Evolutionary conservation across 2,329 filamentous ascomycete species (phyloP).

Genomic region (Exophiala sp.): DNA sequence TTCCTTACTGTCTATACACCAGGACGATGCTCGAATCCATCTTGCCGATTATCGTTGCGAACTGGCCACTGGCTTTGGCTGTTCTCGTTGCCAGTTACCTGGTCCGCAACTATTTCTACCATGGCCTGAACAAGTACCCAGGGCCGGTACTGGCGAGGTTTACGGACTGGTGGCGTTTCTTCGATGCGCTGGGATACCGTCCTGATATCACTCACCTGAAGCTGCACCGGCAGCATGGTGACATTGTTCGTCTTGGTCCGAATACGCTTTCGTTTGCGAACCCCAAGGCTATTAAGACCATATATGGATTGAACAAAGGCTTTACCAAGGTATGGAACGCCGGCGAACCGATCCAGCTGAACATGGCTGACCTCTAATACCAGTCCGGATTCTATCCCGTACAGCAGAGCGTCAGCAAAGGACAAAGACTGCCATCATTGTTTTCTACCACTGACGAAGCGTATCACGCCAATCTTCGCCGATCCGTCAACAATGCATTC

Average conservation of each 20-base stretch:
- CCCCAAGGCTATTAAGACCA: constrained; percentile 64
- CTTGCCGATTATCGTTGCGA: constrained; percentile 14
- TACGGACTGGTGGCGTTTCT: constrained; percentile 69
- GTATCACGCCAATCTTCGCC: constrained; percentile 68
- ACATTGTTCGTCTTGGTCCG: constrained; percentile 68
- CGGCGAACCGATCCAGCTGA: no score
- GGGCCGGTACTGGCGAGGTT: constrained; percentile 63
- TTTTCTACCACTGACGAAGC: constrained; percentile 68
- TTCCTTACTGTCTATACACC: background rate
- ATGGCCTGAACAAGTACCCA: constrained; percentile 49
- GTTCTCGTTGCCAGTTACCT: constrained; percentile 20
- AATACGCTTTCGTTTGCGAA: constrained; percentile 68
- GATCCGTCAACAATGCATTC: constrained; percentile 70
- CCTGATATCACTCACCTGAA: constrained; percentile 62
- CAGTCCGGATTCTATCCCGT: constrained; percentile 76
- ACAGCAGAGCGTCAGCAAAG: constrained; percentile 66
- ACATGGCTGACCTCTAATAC: background rate
- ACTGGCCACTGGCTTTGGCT: constrained; percentile 22
- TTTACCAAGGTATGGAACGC: constrained; percentile 62
- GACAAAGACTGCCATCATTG: constrained; percentile 61
- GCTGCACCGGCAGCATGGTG: constrained; percentile 65
- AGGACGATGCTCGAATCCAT: constrained; percentile 25
- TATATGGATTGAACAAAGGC: constrained; percentile 78
- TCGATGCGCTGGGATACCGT: constrained; percentile 58
- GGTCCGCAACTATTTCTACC: constrained; percentile 26